phyloP scores from a whole-genome alignment of 345 rosid species.

The Syzygium jambos region DNA sequence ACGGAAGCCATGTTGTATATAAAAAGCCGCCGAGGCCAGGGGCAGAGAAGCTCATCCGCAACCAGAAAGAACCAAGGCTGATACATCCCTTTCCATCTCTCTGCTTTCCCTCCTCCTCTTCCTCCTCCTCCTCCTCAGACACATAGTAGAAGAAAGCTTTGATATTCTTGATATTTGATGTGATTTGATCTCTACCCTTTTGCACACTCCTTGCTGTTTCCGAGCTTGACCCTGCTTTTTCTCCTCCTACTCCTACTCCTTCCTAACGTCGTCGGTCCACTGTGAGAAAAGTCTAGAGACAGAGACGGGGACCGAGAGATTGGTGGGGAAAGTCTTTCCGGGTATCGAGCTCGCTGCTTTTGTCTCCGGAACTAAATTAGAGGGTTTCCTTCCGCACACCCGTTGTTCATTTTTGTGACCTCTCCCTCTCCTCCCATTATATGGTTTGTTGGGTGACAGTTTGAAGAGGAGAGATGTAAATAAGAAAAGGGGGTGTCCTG shows the following conservation, averaged over 20 bases:
- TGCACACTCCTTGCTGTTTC: background rate
- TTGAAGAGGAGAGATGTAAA: background rate
- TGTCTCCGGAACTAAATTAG: background rate
- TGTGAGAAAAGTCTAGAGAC: background rate
- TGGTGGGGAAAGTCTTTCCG: background rate
- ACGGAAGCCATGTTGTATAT: background rate
- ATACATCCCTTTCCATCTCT: background rate
- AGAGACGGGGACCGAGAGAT: background rate
- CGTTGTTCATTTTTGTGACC: background rate
- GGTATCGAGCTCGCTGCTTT: background rate
- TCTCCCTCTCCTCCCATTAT: background rate
- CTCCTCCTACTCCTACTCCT: background rate
- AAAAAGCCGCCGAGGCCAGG: slow-evolving; percentile 3
- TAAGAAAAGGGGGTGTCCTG: background rate
- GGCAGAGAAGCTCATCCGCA: background rate
- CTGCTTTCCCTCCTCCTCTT: background rate
- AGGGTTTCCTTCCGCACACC: background rate
- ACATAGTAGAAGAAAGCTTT: background rate
- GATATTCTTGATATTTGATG: background rate
- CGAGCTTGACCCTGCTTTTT: background rate
- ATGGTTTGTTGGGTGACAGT: background rate
- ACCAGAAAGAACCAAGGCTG: background rate
- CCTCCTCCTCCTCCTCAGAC: too few relatives aligned
- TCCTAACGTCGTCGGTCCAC: background rate
- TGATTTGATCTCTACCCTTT: background rate